A percentile compares a stretch with the other conserved stretches of the same genome.
Evolutionary conservation across 2,329 filamentous ascomycete species (phyloP).

Genomic region (Fusarium pseudoanthophilum): DNA sequence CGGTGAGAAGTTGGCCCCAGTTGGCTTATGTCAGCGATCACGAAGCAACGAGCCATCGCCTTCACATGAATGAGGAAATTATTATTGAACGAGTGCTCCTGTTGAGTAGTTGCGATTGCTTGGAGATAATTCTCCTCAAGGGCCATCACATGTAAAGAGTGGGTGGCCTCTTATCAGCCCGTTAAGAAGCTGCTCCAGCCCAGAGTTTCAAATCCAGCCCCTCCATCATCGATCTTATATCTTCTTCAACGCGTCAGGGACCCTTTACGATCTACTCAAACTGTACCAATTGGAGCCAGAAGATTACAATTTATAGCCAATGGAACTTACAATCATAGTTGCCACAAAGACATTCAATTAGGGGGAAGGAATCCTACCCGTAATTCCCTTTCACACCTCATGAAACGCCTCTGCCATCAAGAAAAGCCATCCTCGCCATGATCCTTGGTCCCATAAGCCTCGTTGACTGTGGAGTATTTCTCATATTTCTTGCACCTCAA

Average conservation of each 20-base stretch:
- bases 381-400: constrained; percentile 10
- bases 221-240: constrained; percentile 35
- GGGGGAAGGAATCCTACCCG: not conserved
- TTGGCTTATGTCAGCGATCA: constrained; percentile 36
- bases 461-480: constrained; percentile 79
- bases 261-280: not conserved
- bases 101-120: not conserved
- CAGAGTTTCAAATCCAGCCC: constrained; percentile 18
- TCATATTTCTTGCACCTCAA: constrained; percentile 76
- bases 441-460: constrained; percentile 79
- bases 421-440: constrained; percentile 60
- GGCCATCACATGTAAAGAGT: constrained; percentile 23
- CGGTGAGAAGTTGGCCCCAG: constrained; percentile 31
- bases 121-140: not conserved
- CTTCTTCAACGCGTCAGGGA: constrained; percentile 33
- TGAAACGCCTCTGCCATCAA: constrained; percentile 12
- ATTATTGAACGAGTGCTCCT: not conserved
- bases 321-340: not conserved
- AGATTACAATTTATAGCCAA: not conserved
- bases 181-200: not conserved
- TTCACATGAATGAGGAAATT: not conserved
- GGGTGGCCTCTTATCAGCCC: not conserved
- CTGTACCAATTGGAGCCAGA: constrained; percentile 5
- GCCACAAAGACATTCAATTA: not conserved
- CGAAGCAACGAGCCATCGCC: constrained; percentile 3